Evolutionary conservation across 1,139 yeast species (phyloP).

Genomic region (Kodamaea derodonti): DNA sequence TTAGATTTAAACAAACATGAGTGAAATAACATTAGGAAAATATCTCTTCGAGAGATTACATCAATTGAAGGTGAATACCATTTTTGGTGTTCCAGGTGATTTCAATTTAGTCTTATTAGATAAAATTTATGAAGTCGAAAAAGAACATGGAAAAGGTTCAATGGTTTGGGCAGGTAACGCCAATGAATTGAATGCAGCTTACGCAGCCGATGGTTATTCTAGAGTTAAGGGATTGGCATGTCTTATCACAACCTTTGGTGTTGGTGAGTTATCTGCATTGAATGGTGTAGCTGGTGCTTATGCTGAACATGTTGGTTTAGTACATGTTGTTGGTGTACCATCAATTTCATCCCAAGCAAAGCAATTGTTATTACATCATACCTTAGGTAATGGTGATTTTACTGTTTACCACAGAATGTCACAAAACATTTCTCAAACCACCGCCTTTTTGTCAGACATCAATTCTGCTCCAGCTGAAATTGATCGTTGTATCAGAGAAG

Average conservation of each 20-base stretch:
- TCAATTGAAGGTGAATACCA: conserved; percentile 59
- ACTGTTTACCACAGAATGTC: conserved; percentile 72
- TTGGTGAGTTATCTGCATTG: conserved; percentile 58
- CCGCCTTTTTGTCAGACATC: conserved; percentile 28
- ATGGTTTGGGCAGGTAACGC: conserved; percentile 70
- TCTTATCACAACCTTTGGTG: conserved; percentile 65
- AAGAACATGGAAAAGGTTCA: conserved; percentile 15
- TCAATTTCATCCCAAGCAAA: conserved; percentile 63
- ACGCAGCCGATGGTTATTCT: conserved; percentile 71
- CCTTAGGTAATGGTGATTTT: conserved; percentile 82
- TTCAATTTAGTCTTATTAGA: conserved; percentile 69
- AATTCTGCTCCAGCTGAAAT: conserved; percentile 29
- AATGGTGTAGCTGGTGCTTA: conserved; percentile 58
- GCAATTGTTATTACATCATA: conserved; percentile 51
- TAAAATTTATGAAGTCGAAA: conserved; percentile 57
- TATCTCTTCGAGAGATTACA: conserved; percentile 60
- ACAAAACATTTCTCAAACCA: conserved; percentile 28
- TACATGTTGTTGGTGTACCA: conserved; percentile 57
- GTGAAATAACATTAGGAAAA: conserved; percentile 49
- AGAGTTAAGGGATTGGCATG: conserved; percentile 57
- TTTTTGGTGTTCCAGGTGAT: conserved; percentile 80
- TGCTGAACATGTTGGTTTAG: conserved; percentile 56
- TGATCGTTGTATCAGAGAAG: conserved; percentile 35
- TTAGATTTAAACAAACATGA: conserved; percentile 7
- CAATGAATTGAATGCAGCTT: conserved; percentile 69